Conservation (phyloP, 805 yeast species). For the Candida suzukii region DNA sequence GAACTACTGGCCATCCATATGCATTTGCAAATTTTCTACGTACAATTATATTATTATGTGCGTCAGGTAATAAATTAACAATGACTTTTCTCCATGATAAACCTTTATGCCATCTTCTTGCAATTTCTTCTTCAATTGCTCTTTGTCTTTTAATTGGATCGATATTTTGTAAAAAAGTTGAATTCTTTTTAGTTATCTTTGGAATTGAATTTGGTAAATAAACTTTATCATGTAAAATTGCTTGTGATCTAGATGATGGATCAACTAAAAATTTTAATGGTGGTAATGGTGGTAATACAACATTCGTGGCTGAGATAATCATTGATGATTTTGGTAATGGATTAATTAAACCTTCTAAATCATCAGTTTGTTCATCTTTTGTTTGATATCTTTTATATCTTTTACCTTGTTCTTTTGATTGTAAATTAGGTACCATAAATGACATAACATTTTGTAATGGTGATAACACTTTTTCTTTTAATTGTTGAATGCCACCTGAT, state of each 20-base stretch:
- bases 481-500: conserved; percentile 4
- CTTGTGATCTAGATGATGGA: conserved; percentile 52
- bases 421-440: conserved; percentile 32
- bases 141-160: conserved; percentile 35
- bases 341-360: conserved; percentile 8
- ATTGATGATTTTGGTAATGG: conserved; percentile 67
- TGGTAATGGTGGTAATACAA: conserved; percentile 78
- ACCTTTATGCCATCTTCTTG: conserved; percentile 78
- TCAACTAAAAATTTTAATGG: conserved; percentile 56
- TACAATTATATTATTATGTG: conserved; percentile 89
- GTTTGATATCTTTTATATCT: conserved; percentile 26
- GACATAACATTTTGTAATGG: conserved; percentile 41
- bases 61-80: conserved; percentile 82
- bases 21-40: conserved; percentile 87
- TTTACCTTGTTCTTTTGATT: conserved; percentile 8
- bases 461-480: conserved; percentile 18
- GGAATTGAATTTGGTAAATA: conserved; percentile 57
- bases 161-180: conserved; percentile 14
- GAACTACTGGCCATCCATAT: conserved; percentile 92
- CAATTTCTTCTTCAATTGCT: conserved; percentile 68
- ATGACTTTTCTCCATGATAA: conserved; percentile 90
- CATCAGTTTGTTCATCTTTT: conserved; percentile 6
- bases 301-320: conserved; percentile 68
- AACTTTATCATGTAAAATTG: conserved; percentile 75
- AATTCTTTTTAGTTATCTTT: conserved; percentile 16